Evolutionary conservation across 2,329 filamentous ascomycete genomes (phyloP).

Genomic region (Daldinia sp.): DNA sequence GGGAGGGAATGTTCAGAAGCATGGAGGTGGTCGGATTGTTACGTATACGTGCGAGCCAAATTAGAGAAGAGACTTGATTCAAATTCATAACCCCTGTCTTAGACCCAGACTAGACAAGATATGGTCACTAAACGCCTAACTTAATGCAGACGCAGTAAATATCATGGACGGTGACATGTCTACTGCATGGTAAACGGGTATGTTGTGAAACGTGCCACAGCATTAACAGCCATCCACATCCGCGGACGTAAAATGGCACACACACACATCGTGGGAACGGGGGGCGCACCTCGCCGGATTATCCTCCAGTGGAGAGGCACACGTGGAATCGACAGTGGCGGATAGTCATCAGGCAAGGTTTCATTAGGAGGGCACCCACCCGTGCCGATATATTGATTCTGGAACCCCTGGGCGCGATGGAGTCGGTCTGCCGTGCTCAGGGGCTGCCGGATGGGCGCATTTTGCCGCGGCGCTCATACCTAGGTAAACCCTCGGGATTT

Average conservation of each 20-base stretch:
- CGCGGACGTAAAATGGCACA: background rate
- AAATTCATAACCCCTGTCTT: background rate
- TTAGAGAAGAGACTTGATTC: constrained; percentile 17
- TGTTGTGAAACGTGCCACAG: constrained; percentile 28
- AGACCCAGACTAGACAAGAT: background rate
- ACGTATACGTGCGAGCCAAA: constrained; percentile 14
- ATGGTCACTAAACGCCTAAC: background rate
- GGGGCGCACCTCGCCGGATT: too few relatives aligned
- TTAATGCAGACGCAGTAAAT: constrained; percentile 3
- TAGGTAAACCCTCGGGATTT: constrained; percentile 1
- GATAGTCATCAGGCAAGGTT: background rate
- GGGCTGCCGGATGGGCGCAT: background rate
- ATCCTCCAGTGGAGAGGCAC: constrained; percentile 3
- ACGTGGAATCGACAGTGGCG: background rate
- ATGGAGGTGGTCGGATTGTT: constrained; percentile 6
- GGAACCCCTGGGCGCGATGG: background rate
- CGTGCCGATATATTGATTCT: background rate
- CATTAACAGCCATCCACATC: constrained; percentile 14
- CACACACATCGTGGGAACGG: too few relatives aligned
- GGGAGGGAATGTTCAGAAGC: constrained; percentile 15
- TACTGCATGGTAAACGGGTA: constrained; percentile 20
- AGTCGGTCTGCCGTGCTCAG: background rate
- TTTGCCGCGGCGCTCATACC: constrained; percentile 4
- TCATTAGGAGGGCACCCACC: background rate
- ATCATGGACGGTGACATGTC: constrained; percentile 19